A percentile compares a stretch with the other conserved stretches of the same genome.
These are phyloP conservation scores for Dictyostelium firmibasis DNA, from an alignment of 78 protist species.

Conservation along the genomic window DNA sequence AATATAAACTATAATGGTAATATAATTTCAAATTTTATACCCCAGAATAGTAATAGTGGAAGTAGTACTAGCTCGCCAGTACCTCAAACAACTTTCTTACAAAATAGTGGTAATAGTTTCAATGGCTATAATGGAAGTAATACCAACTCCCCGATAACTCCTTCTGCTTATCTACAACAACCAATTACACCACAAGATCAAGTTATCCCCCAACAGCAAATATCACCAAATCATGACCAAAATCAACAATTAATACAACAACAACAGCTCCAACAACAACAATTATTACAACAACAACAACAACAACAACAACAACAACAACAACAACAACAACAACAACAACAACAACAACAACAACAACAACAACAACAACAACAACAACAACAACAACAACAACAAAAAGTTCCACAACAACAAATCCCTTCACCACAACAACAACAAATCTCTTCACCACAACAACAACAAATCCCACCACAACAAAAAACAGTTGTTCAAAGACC, in stretches of 20 bases:
- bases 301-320: background rate
- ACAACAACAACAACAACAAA: background rate
- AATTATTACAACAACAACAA: background rate
- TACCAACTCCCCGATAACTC: background rate
- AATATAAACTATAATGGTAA: background rate
- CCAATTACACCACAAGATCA: background rate
- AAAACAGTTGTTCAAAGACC: background rate
- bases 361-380: conserved; percentile 29
- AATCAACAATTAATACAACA: conserved; percentile 13
- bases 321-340: background rate
- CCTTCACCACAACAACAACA: background rate
- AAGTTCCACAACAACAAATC: conserved; percentile 1
- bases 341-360: background rate
- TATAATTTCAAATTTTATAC: background rate
- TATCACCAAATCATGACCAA: background rate
- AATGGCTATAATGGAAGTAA: background rate
- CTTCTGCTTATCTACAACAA: background rate
- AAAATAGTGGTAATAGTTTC: background rate
- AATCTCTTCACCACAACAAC: background rate
- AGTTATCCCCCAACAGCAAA: background rate
- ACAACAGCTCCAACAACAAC: conserved; percentile 8
- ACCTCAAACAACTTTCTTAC: background rate
- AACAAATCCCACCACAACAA: background rate
- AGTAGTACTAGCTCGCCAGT: background rate
- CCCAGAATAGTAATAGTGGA: background rate